Base-by-base conservation (phyloP, 2,329 filamentous ascomycete genomes). In the Fusarium sp. region DNA sequence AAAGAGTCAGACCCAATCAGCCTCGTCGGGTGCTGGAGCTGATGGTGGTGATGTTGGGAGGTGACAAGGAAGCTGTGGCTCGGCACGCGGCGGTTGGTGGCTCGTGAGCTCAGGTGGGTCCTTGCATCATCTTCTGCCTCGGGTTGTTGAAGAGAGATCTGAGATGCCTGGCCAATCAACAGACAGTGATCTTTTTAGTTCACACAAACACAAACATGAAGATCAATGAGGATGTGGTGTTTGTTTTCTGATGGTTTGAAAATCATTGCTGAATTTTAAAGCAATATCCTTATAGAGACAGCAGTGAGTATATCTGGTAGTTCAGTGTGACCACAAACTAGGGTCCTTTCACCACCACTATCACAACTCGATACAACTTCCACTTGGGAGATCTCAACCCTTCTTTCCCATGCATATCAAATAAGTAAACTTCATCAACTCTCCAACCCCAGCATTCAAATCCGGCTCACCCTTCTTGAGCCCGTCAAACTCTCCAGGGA, bases 401-500 rank as follows among this genome's bases (percentile, higher is more conserved):
- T 60, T 65, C 20, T 20, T 61, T 6, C 83, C 84, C 22, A 79
- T 69, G 33, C 83, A 84, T 15, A 85, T 76, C 54, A 86, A 57
- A 63, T 85, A 86, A 0, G 83, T 79, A 75, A 85, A 85, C 22
- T 70, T 74, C 81, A 84, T 80, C 59, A 70, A 70, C 50, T 78
- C 79, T 6, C 74, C 78, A 47, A 74, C 64, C 3, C 61, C 75
- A 8, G 65, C 25, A 22, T 62, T 80, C 4, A 67, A n/a, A 25
- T 62, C 81, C 5, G 82, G 80, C 70, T 81, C 80, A 25, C 79
- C 79, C 25, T 71, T 70, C 38, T 20, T 22, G 6, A 43, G 30
- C 1, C 57, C 27, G 37, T 82, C 80, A 69, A 85, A 84, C 70
- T 85, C 82, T 61, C 86, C 82, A 17, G 84, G 80, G 65, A 84